Conservation (phyloP, 2,329 filamentous ascomycete species). For the Lasiodiplodia hormozganensis region DNA sequence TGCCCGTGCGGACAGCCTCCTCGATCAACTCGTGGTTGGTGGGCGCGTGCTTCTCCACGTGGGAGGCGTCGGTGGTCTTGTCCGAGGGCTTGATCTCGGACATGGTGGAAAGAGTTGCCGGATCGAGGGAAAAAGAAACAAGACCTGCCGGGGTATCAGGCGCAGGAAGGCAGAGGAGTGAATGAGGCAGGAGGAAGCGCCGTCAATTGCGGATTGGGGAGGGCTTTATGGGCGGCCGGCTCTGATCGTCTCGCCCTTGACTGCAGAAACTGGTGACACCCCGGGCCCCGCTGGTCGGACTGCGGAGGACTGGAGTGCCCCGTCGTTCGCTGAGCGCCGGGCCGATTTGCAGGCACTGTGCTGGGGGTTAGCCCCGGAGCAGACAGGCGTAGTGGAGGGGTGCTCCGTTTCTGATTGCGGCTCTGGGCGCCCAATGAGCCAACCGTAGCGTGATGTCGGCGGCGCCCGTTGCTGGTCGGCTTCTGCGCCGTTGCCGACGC, state of each 20-base stretch:
- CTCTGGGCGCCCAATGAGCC: slow-evolving; percentile 17
- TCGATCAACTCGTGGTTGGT: slow-evolving; percentile 15
- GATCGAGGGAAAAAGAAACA: slow-evolving; percentile 12
- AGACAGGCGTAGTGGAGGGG: slow-evolving; percentile 13
- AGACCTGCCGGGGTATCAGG: slow-evolving; percentile 2
- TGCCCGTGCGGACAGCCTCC: slow-evolving; percentile 24
- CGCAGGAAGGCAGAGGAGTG: slow-evolving; percentile 11
- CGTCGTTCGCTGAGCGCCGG: slow-evolving; percentile 15
- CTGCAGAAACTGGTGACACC: slow-evolving; percentile 19
- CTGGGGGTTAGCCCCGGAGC: slow-evolving; percentile 25
- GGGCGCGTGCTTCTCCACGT: slow-evolving; percentile 24
- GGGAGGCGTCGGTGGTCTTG: slow-evolving; percentile 23
- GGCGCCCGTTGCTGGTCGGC: slow-evolving; percentile 4
- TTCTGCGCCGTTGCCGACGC: slow-evolving; percentile 10
- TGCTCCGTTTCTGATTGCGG: slow-evolving; percentile 15
- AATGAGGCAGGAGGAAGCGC: slow-evolving; percentile 20
- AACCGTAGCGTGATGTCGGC: slow-evolving; percentile 23
- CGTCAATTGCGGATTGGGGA: background rate
- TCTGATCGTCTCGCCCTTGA: background rate
- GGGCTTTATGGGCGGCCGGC: slow-evolving; percentile 14
- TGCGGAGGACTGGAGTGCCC: slow-evolving; percentile 22
- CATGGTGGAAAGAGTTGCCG: slow-evolving; percentile 23
- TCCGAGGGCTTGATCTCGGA: slow-evolving; percentile 19
- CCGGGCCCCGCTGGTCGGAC: slow-evolving; percentile 21
- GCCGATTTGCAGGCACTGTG: slow-evolving; percentile 16